Percentiles rank a stretch among this genome's conserved stretches.
These are phyloP conservation scores for Leonotis leonurus DNA, from an alignment of 257 asterid genomes.

Conservation along the genomic window DNA sequence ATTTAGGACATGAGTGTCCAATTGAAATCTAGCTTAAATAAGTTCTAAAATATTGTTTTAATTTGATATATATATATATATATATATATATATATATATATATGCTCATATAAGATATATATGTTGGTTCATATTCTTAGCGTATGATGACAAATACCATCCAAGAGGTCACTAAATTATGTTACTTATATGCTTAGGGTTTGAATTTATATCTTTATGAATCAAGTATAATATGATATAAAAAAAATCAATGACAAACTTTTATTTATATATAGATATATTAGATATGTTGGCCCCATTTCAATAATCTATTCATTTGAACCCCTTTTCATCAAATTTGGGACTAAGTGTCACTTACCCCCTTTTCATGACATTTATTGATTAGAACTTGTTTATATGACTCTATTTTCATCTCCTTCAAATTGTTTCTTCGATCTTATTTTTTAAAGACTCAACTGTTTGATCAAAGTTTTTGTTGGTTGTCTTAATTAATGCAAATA, in stretches of 20 bases:
- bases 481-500: no score
- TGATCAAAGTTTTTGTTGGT: no score
- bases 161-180: not conserved
- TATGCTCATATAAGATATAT: no score
- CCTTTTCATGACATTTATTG: not conserved
- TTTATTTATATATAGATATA: not conserved
- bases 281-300: not conserved
- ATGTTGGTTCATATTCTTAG: not conserved
- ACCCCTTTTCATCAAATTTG: no score
- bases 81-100: no score
- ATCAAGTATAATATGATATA: no score
- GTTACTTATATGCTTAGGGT: not conserved
- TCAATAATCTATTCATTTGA: no score
- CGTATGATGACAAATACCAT: no score
- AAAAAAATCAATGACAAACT: no score
- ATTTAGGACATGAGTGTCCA: no score
- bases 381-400: not conserved
- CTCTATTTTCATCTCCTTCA: not conserved
- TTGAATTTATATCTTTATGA: no score
- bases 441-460: not conserved
- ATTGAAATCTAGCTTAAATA: not conserved
- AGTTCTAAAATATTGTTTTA: not conserved
- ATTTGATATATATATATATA: no score
- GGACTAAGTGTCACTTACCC: not conserved
- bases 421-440: not conserved